Conservation (phyloP, 2,329 filamentous ascomycete species). For the Periconia digitata region DNA sequence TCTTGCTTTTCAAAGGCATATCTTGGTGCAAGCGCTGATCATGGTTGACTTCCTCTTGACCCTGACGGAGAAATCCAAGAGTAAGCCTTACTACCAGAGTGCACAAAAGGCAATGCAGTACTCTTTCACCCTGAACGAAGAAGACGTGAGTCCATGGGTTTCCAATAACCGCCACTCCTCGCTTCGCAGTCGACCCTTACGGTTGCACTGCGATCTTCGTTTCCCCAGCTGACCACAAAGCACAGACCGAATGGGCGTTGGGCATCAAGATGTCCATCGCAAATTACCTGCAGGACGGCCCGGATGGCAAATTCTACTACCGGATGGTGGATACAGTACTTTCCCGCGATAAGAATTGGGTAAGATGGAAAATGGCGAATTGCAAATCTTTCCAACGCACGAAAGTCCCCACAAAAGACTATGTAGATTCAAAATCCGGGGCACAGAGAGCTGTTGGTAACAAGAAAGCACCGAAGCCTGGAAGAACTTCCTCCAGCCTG, state of each 20-base stretch:
- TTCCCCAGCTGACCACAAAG: conserved; percentile 37
- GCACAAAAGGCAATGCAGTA: conserved; percentile 90
- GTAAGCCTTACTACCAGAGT: conserved; percentile 69
- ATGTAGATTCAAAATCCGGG: conserved; percentile 67
- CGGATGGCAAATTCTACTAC: conserved; percentile 89
- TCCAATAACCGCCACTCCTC: conserved; percentile 14
- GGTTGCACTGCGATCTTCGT: conserved; percentile 25
- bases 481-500: conserved; percentile 20
- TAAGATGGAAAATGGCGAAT: conserved; percentile 94
- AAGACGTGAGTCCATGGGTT: conserved; percentile 66
- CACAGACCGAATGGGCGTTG: conserved; percentile 77
- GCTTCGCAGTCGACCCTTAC: conserved; percentile 14
- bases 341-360: conserved; percentile 97
- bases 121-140: conserved; percentile 72
- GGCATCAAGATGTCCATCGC: conserved; percentile 78
- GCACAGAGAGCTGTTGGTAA: conserved; percentile 68
- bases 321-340: conserved; percentile 97
- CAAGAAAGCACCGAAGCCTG: conserved; percentile 64
- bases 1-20: conserved; percentile 88
- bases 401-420: conserved; percentile 68
- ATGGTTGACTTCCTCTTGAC: conserved; percentile 95
- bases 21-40: conserved; percentile 93
- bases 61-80: conserved; percentile 77
- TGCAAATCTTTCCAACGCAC: conserved; percentile 84
- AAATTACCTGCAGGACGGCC: conserved; percentile 76